Percentiles rank a stretch among this genome's conserved stretches.
phyloP scores from a whole-genome alignment of 2,329 filamentous ascomycete species.

The Stachybotrys chlorohalonatus region DNA sequence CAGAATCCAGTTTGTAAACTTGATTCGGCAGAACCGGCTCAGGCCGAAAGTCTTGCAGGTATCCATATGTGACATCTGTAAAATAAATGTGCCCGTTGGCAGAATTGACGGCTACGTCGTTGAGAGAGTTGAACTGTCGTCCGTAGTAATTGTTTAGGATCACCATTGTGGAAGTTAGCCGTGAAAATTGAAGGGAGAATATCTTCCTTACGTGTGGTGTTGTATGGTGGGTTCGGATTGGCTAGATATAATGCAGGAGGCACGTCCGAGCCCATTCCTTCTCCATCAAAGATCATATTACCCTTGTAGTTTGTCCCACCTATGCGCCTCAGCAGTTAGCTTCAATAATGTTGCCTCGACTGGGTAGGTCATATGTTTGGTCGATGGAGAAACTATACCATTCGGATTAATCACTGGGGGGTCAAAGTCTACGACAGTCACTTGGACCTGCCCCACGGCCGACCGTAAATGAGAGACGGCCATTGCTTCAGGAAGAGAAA shows the following conservation, averaged over 20 bases:
- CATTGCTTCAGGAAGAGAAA: conserved; percentile 31
- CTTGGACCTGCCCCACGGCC: conserved; percentile 27
- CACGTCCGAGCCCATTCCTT: conserved; percentile 35
- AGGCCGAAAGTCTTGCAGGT: conserved; percentile 47
- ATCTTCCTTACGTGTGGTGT: conserved; percentile 31
- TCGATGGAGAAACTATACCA: conserved; percentile 19
- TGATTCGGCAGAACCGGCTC: conserved; percentile 44
- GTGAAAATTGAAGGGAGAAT: background rate
- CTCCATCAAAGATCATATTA: conserved; percentile 38
- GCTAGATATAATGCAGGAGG: conserved; percentile 14
- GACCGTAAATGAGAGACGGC: conserved; percentile 24
- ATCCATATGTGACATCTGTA: conserved; percentile 53
- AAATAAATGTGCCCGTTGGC: conserved; percentile 53
- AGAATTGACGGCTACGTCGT: conserved; percentile 46
- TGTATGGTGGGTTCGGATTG: conserved; percentile 32
- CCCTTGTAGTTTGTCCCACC: conserved; percentile 41
- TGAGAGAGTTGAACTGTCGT: conserved; percentile 50
- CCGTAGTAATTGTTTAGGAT: conserved; percentile 52
- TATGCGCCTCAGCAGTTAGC: conserved; percentile 7
- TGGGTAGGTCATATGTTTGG: background rate
- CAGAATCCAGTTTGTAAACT: conserved; percentile 46
- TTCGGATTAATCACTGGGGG: conserved; percentile 41
- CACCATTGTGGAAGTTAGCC: conserved; percentile 14
- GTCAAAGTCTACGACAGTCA: conserved; percentile 29
- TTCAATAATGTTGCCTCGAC: accelerated